These are phyloP conservation scores for Decorospora gaudefroyi DNA, from an alignment of 2,329 filamentous ascomycete genomes.

Conservation along the genomic window DNA sequence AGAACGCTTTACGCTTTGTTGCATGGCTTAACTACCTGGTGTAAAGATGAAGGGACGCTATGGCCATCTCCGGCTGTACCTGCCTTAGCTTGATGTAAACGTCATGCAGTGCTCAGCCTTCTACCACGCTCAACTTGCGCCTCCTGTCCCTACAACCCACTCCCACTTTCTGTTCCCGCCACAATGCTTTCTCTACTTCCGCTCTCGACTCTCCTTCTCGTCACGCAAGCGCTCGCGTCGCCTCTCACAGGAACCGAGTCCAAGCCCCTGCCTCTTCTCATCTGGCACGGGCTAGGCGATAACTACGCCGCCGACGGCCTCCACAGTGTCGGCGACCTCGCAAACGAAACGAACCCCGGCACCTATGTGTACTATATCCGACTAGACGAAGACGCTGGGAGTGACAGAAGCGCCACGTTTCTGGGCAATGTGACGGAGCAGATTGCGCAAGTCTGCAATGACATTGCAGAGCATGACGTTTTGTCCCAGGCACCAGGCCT, in stretches of 20 bases:
- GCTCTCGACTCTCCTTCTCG: conserved; percentile 29
- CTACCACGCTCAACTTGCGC: conserved; percentile 10
- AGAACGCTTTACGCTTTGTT: too few relatives aligned
- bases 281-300: conserved; percentile 91
- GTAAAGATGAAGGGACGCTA: not conserved
- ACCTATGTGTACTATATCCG: conserved; percentile 83
- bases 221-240: conserved; percentile 21
- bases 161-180: not conserved
- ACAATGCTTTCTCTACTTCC: conserved; percentile 31
- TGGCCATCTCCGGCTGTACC: conserved; percentile 18
- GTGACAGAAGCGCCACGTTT: conserved; percentile 83
- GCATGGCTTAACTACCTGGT: too few relatives aligned
- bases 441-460: conserved; percentile 74
- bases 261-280: conserved; percentile 73
- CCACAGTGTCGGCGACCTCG: conserved; percentile 69
- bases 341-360: conserved; percentile 73
- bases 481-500: conserved; percentile 80
- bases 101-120: conserved; percentile 25
- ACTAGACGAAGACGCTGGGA: conserved; percentile 65
- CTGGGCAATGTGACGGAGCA: conserved; percentile 86
- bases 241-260: conserved; percentile 15
- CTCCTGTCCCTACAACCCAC: conserved; percentile 13
- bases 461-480: conserved; percentile 74
- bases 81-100: conserved; percentile 23
- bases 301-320: conserved; percentile 77